A percentile compares a stretch with the other conserved stretches of the same genome.
Conservation (phyloP, 2,329 filamentous ascomycete genomes). For the Diatrype stigma region DNA sequence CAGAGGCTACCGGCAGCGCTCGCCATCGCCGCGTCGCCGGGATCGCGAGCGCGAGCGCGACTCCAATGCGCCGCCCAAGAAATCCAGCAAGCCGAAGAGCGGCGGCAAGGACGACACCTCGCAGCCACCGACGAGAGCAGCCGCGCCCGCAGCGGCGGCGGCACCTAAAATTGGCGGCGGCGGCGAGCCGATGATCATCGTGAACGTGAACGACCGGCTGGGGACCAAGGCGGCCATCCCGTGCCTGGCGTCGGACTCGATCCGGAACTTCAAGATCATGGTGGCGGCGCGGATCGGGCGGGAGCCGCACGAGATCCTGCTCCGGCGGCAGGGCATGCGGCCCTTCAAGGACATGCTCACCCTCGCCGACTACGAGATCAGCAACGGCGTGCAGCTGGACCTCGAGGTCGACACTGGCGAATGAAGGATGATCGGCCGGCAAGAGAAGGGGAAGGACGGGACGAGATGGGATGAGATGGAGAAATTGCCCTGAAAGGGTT, state of each 20-base stretch:
- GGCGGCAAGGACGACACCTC: conserved; percentile 19
- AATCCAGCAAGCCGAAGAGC: conserved; percentile 24
- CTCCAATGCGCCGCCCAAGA: conserved; percentile 16
- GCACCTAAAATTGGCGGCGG: conserved; percentile 12
- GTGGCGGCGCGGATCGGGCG: conserved; percentile 86
- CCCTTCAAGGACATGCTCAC: conserved; percentile 91
- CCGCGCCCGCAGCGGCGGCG: conserved; percentile 15
- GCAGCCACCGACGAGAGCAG: conserved; percentile 30
- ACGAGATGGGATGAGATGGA: neutral
- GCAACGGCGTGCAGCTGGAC: conserved; percentile 74
- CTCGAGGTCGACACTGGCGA: conserved; percentile 60
- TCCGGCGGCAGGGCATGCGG: conserved; percentile 86
- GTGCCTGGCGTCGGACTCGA: conserved; percentile 77
- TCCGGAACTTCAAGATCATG: conserved; percentile 85
- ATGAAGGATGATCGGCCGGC: conserved; percentile 32
- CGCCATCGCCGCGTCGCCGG: conserved; percentile 32
- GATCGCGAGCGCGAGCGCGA: conserved; percentile 32
- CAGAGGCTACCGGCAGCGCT: conserved; percentile 48
- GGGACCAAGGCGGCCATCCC: conserved; percentile 95
- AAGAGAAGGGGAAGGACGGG: neutral
- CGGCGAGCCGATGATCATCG: conserved; percentile 83
- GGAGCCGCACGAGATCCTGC: conserved; percentile 83
- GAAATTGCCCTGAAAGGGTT: no score
- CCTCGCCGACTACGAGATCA: conserved; percentile 89
- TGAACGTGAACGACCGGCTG: conserved; percentile 90